Conservation (phyloP, 2,329 filamentous ascomycete genomes). For the Colletotrichum sp. region DNA sequence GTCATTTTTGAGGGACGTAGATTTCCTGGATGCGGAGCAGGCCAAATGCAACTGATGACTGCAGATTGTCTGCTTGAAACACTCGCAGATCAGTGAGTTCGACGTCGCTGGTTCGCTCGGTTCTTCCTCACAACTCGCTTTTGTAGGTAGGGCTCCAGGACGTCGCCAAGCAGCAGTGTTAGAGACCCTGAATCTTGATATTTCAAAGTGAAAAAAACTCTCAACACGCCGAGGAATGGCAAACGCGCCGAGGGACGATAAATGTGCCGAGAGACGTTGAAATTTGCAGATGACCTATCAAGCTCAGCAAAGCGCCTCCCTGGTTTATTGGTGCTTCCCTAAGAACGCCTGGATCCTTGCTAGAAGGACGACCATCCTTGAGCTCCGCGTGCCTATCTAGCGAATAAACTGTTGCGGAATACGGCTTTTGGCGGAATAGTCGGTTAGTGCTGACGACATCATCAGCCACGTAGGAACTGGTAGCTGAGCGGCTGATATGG, state of each 20-base stretch:
- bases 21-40: neutral
- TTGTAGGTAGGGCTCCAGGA: neutral
- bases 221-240: neutral
- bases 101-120: neutral
- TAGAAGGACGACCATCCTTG: neutral
- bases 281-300: neutral
- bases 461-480: neutral
- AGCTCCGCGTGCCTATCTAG: neutral
- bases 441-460: neutral
- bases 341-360: neutral
- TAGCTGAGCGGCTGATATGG: neutral
- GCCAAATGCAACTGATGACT: neutral
- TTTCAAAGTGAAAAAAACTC: neutral
- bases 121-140: neutral
- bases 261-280: neutral
- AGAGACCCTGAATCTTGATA: neutral
- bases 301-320: neutral
- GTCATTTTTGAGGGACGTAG: neutral
- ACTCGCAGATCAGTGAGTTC: neutral
- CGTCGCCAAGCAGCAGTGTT: neutral
- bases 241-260: neutral
- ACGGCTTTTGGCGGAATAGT: neutral
- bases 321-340: neutral
- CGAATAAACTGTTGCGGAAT: neutral
- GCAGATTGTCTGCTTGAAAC: neutral